Evolutionary conservation across 2,329 filamentous ascomycete species (phyloP).

Genomic region (Berkeleyomyces rouxiae): DNA sequence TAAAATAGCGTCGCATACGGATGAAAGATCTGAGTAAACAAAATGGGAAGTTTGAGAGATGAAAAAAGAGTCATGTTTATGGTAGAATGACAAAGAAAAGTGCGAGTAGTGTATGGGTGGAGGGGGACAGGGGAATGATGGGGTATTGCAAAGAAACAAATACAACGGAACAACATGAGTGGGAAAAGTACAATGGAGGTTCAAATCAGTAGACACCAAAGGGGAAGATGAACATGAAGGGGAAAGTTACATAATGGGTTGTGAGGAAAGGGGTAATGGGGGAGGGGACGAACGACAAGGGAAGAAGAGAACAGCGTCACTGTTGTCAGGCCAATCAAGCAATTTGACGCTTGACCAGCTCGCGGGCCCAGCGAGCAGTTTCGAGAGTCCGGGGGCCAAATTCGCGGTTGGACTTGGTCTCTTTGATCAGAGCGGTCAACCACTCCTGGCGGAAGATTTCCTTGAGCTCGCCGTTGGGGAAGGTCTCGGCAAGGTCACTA

Average conservation of each 20-base stretch:
- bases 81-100: slow-evolving; percentile 6
- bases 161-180: slow-evolving; percentile 14
- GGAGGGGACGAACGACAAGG: background rate
- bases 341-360: slow-evolving; percentile 88
- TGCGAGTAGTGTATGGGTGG: slow-evolving; percentile 5
- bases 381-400: slow-evolving; percentile 74
- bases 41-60: slow-evolving; percentile 15
- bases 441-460: slow-evolving; percentile 80
- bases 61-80: slow-evolving; percentile 5
- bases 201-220: slow-evolving; percentile 22
- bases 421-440: slow-evolving; percentile 77
- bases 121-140: slow-evolving; percentile 6
- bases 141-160: slow-evolving; percentile 13
- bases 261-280: slow-evolving; percentile 1
- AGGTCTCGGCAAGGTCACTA: slow-evolving; percentile 86
- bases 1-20: background rate
- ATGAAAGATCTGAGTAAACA: background rate
- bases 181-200: slow-evolving; percentile 19
- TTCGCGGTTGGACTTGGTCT: slow-evolving; percentile 78
- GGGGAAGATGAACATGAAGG: slow-evolving; percentile 15
- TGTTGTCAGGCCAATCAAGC: slow-evolving; percentile 16
- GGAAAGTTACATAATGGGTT: slow-evolving; percentile 15
- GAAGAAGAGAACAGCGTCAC: slow-evolving; percentile 3
- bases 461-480: slow-evolving; percentile 74
- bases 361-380: slow-evolving; percentile 90